A percentile compares a stretch with the other conserved stretches of the same genome.
phyloP scores from a whole-genome alignment of 129 eudicot genomes.

The Deinandra increscens region DNA sequence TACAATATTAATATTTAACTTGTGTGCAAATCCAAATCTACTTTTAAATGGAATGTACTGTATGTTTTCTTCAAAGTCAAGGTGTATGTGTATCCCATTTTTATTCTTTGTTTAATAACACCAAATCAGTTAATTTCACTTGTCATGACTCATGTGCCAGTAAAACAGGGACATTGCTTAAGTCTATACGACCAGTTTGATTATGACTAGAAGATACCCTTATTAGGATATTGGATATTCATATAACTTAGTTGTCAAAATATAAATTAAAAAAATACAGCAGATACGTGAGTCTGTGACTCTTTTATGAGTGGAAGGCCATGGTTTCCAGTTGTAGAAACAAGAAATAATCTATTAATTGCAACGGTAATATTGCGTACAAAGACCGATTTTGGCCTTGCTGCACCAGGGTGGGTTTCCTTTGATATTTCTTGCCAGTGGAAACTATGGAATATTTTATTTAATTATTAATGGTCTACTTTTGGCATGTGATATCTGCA shows the following conservation, averaged over 20 bases:
- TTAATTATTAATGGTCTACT: neutral
- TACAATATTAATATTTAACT: too few relatives aligned
- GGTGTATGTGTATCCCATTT: too few relatives aligned
- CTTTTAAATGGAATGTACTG: too few relatives aligned
- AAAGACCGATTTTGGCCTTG: neutral
- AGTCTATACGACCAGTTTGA: too few relatives aligned
- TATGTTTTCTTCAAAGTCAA: too few relatives aligned
- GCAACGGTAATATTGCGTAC: neutral
- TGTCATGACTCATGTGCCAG: too few relatives aligned
- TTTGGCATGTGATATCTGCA: slow-evolving; percentile 17
- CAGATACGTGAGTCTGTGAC: neutral
- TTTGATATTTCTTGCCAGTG: neutral
- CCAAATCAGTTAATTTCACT: too few relatives aligned
- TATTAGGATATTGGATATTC: neutral
- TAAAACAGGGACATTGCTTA: too few relatives aligned
- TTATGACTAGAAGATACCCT: neutral
- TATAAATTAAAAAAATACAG: neutral
- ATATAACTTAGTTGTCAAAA: neutral
- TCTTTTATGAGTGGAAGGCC: neutral
- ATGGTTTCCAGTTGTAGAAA: neutral
- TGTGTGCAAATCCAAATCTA: too few relatives aligned
- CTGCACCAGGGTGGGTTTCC: neutral
- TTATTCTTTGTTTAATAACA: too few relatives aligned
- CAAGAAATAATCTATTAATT: neutral
- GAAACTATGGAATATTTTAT: neutral